Conservation (phyloP, 768 basidiomycete species). For the Hebeloma cylindrosporum region DNA sequence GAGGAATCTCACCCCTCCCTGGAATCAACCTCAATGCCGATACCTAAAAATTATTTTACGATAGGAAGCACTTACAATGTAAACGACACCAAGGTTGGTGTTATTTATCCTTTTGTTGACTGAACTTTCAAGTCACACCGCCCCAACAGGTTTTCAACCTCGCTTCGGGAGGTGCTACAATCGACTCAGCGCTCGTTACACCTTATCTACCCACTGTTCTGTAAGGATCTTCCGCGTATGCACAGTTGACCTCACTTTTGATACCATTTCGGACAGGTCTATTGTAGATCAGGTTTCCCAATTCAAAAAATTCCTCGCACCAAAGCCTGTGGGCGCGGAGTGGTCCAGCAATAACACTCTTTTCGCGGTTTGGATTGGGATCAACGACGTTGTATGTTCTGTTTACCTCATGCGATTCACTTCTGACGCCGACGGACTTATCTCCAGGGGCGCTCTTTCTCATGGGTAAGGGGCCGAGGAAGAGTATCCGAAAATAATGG, state of each 20-base stretch:
- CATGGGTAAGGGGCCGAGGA: slow-evolving; percentile 37
- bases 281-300: slow-evolving; percentile 58
- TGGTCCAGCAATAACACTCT: slow-evolving; percentile 56
- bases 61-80: slow-evolving; percentile 56
- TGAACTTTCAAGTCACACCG: background rate
- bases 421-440: slow-evolving; percentile 9
- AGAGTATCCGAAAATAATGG: too few relatives aligned
- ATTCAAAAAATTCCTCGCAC: slow-evolving; percentile 45
- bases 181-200: slow-evolving; percentile 51
- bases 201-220: slow-evolving; percentile 49
- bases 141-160: slow-evolving; percentile 50
- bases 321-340: slow-evolving; percentile 42
- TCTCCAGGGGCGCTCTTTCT: slow-evolving; percentile 44
- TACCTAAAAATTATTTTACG: background rate
- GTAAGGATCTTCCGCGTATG: slow-evolving; percentile 18
- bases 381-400: slow-evolving; percentile 56
- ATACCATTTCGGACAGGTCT: slow-evolving; percentile 30
- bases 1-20: slow-evolving; percentile 10
- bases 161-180: slow-evolving; percentile 60
- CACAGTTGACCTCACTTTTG: background rate
- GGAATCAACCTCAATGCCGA: too few relatives aligned
- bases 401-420: slow-evolving; percentile 4
- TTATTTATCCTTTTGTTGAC: background rate
- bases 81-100: slow-evolving; percentile 46
- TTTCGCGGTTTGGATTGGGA: slow-evolving; percentile 67